A percentile compares a stretch with the other conserved stretches of the same genome.
Evolutionary conservation across 1,284 basidiomycete species (phyloP).

Genomic region (Pholiota adiposa): DNA sequence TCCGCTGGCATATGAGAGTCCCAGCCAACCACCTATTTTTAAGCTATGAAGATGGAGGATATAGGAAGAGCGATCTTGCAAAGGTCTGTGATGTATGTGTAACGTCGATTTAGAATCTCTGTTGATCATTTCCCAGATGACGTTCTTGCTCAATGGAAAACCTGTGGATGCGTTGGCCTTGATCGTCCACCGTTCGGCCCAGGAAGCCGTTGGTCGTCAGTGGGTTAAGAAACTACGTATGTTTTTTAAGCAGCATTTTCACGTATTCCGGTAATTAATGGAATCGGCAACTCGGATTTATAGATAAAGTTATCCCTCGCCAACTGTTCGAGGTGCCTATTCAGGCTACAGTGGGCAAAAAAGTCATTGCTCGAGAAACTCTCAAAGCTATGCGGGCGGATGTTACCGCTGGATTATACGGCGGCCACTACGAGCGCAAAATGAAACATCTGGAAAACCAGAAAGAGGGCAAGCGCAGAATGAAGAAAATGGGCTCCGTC

Average conservation of each 20-base stretch:
- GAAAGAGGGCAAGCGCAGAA: constrained; percentile 86
- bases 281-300: constrained; percentile 8
- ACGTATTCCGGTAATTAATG: not conserved
- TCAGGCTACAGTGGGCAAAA: constrained; percentile 85
- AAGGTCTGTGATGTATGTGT: constrained; percentile 56
- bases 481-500: constrained; percentile 87
- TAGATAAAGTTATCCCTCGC: constrained; percentile 88
- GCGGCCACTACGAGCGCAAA: constrained; percentile 91
- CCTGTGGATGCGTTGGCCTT: constrained; percentile 92
- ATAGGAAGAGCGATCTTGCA: constrained; percentile 76
- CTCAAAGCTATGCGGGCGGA: constrained; percentile 90
- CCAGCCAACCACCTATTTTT: not conserved
- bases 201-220: constrained; percentile 71
- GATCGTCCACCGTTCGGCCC: constrained; percentile 80
- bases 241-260: constrained; percentile 29
- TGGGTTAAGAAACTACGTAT: constrained; percentile 92
- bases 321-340: constrained; percentile 96
- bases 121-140: constrained; percentile 58
- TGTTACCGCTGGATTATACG: constrained; percentile 94
- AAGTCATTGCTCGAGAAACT: constrained; percentile 89
- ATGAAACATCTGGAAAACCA: constrained; percentile 93
- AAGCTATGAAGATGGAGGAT: constrained; percentile 92
- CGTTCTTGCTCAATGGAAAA: constrained; percentile 85
- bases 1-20: constrained; percentile 7
- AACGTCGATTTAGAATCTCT: not conserved